These are phyloP conservation scores for Trypanosoma lewisi DNA, from an alignment of 208 protist species.

Conservation along the genomic window DNA sequence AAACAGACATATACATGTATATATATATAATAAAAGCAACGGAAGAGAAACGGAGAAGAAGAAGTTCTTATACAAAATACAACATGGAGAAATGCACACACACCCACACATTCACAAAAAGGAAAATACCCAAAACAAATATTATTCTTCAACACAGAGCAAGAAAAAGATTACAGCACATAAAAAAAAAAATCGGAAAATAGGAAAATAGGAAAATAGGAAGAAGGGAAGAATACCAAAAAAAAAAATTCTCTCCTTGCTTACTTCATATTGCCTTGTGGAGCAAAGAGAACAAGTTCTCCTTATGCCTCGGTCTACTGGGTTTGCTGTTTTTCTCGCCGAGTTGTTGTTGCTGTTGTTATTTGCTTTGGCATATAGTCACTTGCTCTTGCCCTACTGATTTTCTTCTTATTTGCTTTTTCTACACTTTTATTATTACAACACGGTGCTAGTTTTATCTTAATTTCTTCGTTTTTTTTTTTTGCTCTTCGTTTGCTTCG, in stretches of 20 bases:
- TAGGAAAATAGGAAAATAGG: constrained; percentile 12
- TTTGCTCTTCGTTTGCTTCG: constrained; percentile 17
- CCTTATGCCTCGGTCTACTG: too few relatives aligned
- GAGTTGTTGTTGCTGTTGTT: too few relatives aligned
- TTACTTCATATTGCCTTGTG: too few relatives aligned
- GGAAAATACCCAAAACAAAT: background rate
- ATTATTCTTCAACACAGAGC: background rate
- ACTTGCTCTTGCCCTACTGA: too few relatives aligned
- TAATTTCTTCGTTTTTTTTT: constrained; percentile 11
- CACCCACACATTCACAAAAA: constrained; percentile 7
- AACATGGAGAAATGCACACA: constrained; percentile 5
- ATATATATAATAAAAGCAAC: background rate
- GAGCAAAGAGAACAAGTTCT: too few relatives aligned
- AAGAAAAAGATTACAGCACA: background rate
- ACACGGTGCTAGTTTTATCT: background rate
- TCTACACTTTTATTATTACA: background rate
- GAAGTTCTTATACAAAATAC: constrained; percentile 11
- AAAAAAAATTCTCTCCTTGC: too few relatives aligned
- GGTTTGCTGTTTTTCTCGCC: too few relatives aligned
- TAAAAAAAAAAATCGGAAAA: constrained; percentile 30
- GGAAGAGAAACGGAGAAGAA: background rate
- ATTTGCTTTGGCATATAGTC: too few relatives aligned
- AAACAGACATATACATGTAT: background rate
- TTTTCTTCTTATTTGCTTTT: background rate
- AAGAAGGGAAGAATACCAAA: constrained; percentile 5